phyloP scores from a whole-genome alignment of 2,329 filamentous ascomycete genomes.

The Nigrospora osmanthi region DNA sequence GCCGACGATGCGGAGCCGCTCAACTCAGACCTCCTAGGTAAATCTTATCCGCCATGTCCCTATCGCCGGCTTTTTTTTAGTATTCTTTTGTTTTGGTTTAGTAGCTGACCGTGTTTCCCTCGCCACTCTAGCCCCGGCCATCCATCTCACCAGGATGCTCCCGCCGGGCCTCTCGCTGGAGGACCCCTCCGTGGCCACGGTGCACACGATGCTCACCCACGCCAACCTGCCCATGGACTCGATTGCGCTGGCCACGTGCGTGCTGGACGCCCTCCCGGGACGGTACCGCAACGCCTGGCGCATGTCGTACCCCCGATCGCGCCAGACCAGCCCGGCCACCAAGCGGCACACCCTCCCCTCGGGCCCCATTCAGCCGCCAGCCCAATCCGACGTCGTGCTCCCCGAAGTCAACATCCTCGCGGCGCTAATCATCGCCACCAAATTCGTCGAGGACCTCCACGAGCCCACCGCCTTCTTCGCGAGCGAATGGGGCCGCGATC shows the following conservation, averaged over 20 bases:
- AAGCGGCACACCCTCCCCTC: constrained; percentile 39
- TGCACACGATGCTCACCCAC: constrained; percentile 53
- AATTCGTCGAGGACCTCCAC: constrained; percentile 56
- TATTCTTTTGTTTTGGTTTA: not conserved
- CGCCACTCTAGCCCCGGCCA: constrained; percentile 46
- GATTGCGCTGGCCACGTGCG: constrained; percentile 57
- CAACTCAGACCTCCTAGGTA: constrained; percentile 32
- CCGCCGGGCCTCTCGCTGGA: constrained; percentile 55
- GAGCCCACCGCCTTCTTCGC: constrained; percentile 45
- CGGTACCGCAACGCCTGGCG: constrained; percentile 58
- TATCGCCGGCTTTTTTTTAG: not conserved
- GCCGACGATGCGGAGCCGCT: constrained; percentile 36
- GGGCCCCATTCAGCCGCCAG: constrained; percentile 23
- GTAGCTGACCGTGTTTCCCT: not conserved
- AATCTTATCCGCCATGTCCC: constrained; percentile 11
- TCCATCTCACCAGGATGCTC: constrained; percentile 59
- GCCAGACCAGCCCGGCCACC: constrained; percentile 11
- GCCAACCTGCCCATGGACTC: constrained; percentile 52
- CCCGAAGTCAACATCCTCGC: constrained; percentile 58
- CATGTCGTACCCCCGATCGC: constrained; percentile 43
- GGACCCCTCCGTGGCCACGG: constrained; percentile 47
- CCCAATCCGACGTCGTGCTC: constrained; percentile 49
- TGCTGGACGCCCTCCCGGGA: constrained; percentile 56
- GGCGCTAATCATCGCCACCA: constrained; percentile 55
- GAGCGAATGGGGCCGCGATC: constrained; percentile 41